Evolutionary conservation across 2,329 filamentous ascomycete species (phyloP).

Genomic region (Cytospora piceicola): DNA sequence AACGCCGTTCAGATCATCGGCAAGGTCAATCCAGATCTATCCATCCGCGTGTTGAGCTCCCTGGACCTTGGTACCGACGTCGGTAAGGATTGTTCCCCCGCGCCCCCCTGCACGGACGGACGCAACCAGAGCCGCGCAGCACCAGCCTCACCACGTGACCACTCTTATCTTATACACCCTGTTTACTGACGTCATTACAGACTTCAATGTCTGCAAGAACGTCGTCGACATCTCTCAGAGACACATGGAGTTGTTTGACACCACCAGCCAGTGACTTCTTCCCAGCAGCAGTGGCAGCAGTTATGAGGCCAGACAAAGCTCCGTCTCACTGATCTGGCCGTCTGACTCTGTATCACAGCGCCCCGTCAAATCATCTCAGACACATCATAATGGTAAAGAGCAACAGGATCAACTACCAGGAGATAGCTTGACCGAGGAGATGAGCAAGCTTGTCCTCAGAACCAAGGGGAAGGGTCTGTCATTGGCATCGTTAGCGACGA

Average conservation of each 20-base stretch:
- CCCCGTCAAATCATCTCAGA: not conserved
- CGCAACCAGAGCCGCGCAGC: constrained; percentile 1
- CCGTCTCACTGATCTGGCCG: constrained; percentile 21
- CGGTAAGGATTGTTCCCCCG: constrained; percentile 54
- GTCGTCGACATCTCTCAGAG: constrained; percentile 87
- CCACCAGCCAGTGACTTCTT: constrained; percentile 39
- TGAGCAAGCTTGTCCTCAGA: constrained; percentile 23
- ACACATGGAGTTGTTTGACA: constrained; percentile 75
- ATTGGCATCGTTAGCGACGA: not conserved
- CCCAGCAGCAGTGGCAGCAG: constrained; percentile 20
- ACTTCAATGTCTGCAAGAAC: constrained; percentile 74
- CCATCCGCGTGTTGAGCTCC: constrained; percentile 70
- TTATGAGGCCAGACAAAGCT: not conserved
- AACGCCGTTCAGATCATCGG: constrained; percentile 78
- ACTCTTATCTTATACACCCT: not conserved
- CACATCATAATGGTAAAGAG: not conserved
- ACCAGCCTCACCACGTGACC: not conserved
- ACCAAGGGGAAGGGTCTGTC: not conserved
- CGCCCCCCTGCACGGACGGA: not conserved
- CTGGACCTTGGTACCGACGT: constrained; percentile 71
- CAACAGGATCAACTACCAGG: not conserved
- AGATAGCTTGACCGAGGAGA: constrained; percentile 4
- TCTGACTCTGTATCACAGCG: constrained; percentile 22
- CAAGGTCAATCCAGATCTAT: constrained; percentile 75
- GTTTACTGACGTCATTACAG: constrained; percentile 47